These are phyloP conservation scores for Sarocladiaceae sp. DNA, from an alignment of 2,329 filamentous ascomycete genomes.

Conservation along the genomic window DNA sequence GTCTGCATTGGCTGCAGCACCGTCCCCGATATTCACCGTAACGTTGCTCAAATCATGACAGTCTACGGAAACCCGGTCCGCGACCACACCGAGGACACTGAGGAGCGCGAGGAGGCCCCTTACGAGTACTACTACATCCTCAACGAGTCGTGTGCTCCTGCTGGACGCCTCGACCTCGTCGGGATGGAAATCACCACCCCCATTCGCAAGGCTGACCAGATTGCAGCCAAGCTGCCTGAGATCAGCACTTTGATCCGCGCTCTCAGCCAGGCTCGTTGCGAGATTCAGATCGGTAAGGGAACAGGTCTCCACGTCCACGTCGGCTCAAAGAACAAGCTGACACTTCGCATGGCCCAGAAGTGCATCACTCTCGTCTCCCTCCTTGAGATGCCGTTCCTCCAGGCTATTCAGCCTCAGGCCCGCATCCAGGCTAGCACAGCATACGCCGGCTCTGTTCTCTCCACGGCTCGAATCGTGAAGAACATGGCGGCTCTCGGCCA, in stretches of 20 bases:
- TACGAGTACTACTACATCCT: slow-evolving; percentile 1
- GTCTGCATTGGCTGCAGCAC: not conserved
- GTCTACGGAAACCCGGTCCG: not conserved
- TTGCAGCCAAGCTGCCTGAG: not conserved
- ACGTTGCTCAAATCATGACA: not conserved
- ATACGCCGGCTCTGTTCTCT: not conserved
- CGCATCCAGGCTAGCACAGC: not conserved
- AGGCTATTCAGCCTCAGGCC: not conserved
- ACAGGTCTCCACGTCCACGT: not conserved
- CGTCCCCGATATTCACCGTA: not conserved
- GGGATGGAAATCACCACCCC: not conserved
- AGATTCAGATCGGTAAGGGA: not conserved
- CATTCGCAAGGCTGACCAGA: not conserved
- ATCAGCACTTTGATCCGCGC: not conserved
- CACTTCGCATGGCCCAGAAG: not conserved
- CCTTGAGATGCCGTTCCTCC: not conserved
- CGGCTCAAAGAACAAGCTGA: not conserved
- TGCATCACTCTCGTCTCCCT: not conserved
- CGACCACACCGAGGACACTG: not conserved
- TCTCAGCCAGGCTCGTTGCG: not conserved
- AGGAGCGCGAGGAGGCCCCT: not conserved
- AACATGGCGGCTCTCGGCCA: not conserved
- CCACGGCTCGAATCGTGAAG: not conserved
- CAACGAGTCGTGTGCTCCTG: not conserved
- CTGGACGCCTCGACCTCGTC: not conserved